Percentiles rank a stretch among this genome's conserved stretches.
Evolutionary conservation across 1,139 yeast genomes (phyloP).

Genomic region (Zygosaccharomyces pseudobailii): DNA sequence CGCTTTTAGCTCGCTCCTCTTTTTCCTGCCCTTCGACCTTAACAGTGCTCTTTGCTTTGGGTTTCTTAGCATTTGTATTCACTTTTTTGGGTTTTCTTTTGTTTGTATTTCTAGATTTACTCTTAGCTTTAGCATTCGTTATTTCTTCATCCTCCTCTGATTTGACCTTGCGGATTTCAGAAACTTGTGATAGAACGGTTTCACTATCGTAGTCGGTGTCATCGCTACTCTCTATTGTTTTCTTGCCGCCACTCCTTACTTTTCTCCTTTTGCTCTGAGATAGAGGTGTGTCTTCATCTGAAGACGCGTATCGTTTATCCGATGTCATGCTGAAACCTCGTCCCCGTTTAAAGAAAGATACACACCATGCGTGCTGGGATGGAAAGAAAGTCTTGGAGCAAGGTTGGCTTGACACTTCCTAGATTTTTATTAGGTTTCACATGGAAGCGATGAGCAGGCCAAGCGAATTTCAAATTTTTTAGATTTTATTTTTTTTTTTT

Average conservation of each 20-base stretch:
- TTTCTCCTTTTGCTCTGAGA: conserved; percentile 15
- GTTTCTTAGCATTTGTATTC: conserved; percentile 6
- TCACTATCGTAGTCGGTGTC: conserved; percentile 18
- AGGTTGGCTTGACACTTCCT: background rate
- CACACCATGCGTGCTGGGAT: background rate
- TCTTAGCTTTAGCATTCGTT: background rate
- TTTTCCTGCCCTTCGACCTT: conserved; percentile 14
- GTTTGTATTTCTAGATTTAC: background rate
- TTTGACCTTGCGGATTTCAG: conserved; percentile 7
- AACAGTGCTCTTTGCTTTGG: conserved; percentile 6
- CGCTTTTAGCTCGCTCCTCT: conserved; percentile 8
- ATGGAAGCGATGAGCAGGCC: background rate
- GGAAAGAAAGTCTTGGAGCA: background rate
- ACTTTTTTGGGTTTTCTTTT: conserved; percentile 2
- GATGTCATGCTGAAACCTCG: conserved; percentile 7
- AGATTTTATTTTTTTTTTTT: background rate
- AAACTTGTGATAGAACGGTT: conserved; percentile 12
- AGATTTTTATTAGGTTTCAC: background rate
- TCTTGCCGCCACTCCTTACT: conserved; percentile 4
- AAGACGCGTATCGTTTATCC: conserved; percentile 8
- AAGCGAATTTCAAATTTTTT: background rate
- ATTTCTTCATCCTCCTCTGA: conserved; percentile 1
- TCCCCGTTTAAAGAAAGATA: background rate
- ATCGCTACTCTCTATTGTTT: conserved; percentile 1
- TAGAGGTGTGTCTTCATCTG: conserved; percentile 22